Evolutionary conservation across 2,329 filamentous ascomycete species (phyloP).

Genomic region (Colletotrichum gigasporum): DNA sequence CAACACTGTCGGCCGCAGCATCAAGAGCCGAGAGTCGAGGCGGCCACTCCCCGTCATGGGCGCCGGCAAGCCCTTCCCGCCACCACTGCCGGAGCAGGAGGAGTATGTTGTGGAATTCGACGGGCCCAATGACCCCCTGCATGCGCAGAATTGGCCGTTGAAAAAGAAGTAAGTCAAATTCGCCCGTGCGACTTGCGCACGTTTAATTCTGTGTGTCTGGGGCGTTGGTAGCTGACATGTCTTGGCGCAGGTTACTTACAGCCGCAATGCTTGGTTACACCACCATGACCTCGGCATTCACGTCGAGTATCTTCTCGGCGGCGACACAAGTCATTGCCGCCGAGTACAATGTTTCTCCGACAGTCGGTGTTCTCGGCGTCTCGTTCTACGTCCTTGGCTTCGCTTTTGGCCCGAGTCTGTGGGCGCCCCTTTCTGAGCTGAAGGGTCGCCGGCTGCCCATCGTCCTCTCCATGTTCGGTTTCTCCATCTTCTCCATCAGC

Average conservation of each 20-base stretch:
- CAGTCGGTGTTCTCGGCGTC: constrained; percentile 72
- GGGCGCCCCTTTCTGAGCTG: constrained; percentile 78
- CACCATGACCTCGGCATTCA: constrained; percentile 76
- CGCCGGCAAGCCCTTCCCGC: constrained; percentile 78
- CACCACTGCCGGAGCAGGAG: constrained; percentile 73
- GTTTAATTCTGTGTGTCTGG: not conserved
- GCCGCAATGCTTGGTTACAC: constrained; percentile 77
- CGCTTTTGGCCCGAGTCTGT: constrained; percentile 76
- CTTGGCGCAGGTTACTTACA: constrained; percentile 61
- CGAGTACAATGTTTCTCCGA: constrained; percentile 67
- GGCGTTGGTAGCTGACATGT: constrained; percentile 8
- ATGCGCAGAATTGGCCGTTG: constrained; percentile 87
- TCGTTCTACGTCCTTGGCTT: constrained; percentile 78
- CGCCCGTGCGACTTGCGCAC: constrained; percentile 18
- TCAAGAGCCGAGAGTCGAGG: constrained; percentile 58
- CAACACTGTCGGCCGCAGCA: constrained; percentile 71
- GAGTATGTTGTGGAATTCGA: constrained; percentile 89
- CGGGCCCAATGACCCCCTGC: constrained; percentile 82
- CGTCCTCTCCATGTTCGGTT: constrained; percentile 71
- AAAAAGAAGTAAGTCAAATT: constrained; percentile 72
- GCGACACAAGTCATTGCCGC: constrained; percentile 66
- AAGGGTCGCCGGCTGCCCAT: constrained; percentile 73
- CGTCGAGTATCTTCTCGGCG: constrained; percentile 78
- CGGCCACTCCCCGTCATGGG: constrained; percentile 76
- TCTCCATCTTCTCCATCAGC: constrained; percentile 74